Evolutionary conservation across 805 yeast species (phyloP).

Genomic region (Komagataella pastoris): DNA sequence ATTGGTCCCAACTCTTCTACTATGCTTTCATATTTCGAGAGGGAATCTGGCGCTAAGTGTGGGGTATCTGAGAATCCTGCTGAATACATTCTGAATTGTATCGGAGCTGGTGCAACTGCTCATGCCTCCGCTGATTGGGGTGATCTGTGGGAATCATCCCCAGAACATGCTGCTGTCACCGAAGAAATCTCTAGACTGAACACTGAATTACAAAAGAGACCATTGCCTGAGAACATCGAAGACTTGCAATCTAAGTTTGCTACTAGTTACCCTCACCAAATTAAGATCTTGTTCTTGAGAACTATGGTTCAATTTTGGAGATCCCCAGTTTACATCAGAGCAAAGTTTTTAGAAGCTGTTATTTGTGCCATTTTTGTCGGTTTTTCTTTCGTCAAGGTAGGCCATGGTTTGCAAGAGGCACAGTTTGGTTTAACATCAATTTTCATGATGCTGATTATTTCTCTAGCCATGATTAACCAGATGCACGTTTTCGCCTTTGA

Average conservation of each 20-base stretch:
- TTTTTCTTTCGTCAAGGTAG: constrained; percentile 47
- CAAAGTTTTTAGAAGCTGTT: constrained; percentile 30
- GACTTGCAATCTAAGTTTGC: constrained; percentile 20
- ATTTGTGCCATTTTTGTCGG: constrained; percentile 35
- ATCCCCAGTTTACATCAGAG: constrained; percentile 31
- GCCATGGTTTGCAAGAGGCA: constrained; percentile 35
- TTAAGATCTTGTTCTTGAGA: constrained; percentile 21
- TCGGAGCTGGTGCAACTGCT: constrained; percentile 77
- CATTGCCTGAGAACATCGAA: constrained; percentile 1
- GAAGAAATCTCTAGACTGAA: constrained; percentile 15
- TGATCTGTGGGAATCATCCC: constrained; percentile 39
- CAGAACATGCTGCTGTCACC: constrained; percentile 14
- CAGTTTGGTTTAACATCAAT: constrained; percentile 40
- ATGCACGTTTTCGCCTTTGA: constrained; percentile 44
- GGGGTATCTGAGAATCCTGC: constrained; percentile 54
- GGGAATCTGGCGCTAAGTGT: constrained; percentile 54
- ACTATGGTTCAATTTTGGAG: constrained; percentile 31
- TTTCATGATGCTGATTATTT: constrained; percentile 43
- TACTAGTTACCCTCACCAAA: constrained; percentile 28
- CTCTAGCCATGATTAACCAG: constrained; percentile 52
- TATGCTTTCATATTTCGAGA: constrained; percentile 32
- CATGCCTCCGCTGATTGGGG: constrained; percentile 44
- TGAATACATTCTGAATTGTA: constrained; percentile 58
- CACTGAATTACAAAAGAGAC: constrained; percentile 7
- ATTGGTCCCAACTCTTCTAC: constrained; percentile 30